Evolutionary conservation across 805 yeast genomes (phyloP).

Genomic region (Metschnikowia sp.): DNA sequence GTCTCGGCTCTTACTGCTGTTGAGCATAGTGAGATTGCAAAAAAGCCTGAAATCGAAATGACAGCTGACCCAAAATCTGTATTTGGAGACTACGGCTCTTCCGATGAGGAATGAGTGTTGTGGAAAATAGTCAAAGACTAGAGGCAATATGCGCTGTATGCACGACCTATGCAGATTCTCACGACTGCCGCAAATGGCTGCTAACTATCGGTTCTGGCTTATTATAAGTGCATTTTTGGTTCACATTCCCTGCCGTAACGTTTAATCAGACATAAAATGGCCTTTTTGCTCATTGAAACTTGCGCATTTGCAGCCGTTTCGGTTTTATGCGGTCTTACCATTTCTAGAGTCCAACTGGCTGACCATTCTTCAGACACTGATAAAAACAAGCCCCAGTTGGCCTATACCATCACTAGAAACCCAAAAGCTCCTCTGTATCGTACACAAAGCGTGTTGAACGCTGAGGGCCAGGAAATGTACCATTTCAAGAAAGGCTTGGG

Average conservation of each 20-base stretch:
- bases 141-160: too few species aligned
- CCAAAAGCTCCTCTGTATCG: background rate
- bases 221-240: too few species aligned
- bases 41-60: too few species aligned
- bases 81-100: conserved; percentile 6
- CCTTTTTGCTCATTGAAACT: background rate
- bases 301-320: background rate
- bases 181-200: too few species aligned
- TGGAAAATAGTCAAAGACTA: too few species aligned
- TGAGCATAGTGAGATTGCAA: too few species aligned
- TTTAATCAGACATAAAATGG: background rate
- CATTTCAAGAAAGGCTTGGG: conserved; percentile 1
- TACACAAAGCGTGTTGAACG: background rate
- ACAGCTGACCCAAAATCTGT: background rate
- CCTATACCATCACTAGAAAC: background rate
- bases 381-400: background rate
- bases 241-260: background rate
- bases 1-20: too few species aligned
- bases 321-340: background rate
- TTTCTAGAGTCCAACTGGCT: background rate
- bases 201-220: too few species aligned
- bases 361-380: too few species aligned
- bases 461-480: background rate
- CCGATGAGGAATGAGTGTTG: conserved; percentile 1
- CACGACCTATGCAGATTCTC: too few species aligned